Conservation (phyloP, 257 asterid genomes). For the Lycium ferocissimum region DNA sequence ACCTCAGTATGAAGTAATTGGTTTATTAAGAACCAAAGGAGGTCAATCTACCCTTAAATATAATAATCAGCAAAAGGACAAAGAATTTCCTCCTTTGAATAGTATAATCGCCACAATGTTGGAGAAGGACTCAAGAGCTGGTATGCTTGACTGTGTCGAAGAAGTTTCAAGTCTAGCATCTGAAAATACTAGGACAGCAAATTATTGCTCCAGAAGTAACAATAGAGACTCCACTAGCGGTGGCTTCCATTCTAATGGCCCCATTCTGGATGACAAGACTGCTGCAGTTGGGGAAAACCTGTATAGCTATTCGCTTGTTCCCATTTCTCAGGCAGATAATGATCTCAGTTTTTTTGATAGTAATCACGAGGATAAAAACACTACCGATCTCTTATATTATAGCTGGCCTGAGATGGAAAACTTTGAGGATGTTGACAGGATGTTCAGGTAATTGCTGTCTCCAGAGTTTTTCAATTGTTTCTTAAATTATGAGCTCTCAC, state of each 20-base stretch:
- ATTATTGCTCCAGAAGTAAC: conserved; percentile 45
- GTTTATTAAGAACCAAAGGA: conserved; percentile 39
- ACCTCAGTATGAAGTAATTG: conserved; percentile 43
- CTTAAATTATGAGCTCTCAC: background rate
- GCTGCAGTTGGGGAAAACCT: conserved; percentile 51
- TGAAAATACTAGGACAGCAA: conserved; percentile 46
- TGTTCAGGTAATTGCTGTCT: conserved; percentile 67
- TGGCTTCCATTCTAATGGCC: conserved; percentile 46
- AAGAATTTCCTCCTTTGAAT: conserved; percentile 32
- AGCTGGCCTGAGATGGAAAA: conserved; percentile 82
- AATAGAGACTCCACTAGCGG: conserved; percentile 40
- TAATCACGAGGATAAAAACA: conserved; percentile 55
- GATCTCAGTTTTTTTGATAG: conserved; percentile 55
- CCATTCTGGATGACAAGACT: conserved; percentile 45
- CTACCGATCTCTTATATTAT: conserved; percentile 59
- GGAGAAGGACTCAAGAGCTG: conserved; percentile 53
- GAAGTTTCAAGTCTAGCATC: conserved; percentile 63
- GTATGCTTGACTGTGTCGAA: conserved; percentile 47
- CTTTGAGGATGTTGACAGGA: conserved; percentile 85
- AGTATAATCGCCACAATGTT: conserved; percentile 51
- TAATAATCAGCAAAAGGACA: conserved; percentile 40
- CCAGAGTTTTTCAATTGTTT: conserved; percentile 6
- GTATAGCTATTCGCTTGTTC: conserved; percentile 54
- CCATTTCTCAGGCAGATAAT: conserved; percentile 49
- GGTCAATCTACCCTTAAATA: conserved; percentile 41